phyloP scores from a whole-genome alignment of 179 eudicot genomes.

The Silene coronaria region DNA sequence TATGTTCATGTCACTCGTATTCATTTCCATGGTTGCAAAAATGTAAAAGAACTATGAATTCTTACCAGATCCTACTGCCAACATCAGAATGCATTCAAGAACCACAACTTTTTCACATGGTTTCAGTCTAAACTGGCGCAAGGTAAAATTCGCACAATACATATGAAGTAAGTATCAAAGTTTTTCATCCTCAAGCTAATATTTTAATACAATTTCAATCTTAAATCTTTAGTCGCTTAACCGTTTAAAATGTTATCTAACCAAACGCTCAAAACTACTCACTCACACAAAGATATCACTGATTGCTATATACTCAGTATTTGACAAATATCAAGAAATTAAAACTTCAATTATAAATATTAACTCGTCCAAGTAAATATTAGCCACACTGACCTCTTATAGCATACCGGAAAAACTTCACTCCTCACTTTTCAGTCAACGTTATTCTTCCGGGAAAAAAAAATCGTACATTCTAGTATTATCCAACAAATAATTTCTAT shows the following conservation, averaged over 20 bases:
- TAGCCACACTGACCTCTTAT: neutral
- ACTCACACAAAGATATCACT: neutral
- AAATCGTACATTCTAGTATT: neutral
- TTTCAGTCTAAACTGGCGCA: neutral
- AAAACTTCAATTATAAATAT: neutral
- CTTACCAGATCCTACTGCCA: neutral
- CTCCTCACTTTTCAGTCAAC: too few relatives aligned
- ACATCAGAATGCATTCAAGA: neutral
- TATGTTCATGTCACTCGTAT: neutral
- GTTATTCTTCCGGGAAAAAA: too few relatives aligned
- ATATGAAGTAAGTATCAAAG: neutral
- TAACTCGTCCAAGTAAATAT: neutral
- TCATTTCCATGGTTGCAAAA: neutral
- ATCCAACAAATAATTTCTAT: neutral
- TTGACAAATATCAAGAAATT: too few relatives aligned
- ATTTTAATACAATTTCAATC: neutral
- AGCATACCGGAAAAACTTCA: neutral
- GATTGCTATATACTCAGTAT: too few relatives aligned
- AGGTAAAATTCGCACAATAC: neutral
- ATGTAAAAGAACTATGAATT: neutral
- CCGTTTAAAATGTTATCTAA: neutral
- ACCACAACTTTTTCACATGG: neutral
- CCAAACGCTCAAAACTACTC: neutral
- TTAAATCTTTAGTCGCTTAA: neutral
- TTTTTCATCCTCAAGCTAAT: neutral